phyloP scores from a whole-genome alignment of 345 rosid genomes.

The Stellera chamaejasme region DNA sequence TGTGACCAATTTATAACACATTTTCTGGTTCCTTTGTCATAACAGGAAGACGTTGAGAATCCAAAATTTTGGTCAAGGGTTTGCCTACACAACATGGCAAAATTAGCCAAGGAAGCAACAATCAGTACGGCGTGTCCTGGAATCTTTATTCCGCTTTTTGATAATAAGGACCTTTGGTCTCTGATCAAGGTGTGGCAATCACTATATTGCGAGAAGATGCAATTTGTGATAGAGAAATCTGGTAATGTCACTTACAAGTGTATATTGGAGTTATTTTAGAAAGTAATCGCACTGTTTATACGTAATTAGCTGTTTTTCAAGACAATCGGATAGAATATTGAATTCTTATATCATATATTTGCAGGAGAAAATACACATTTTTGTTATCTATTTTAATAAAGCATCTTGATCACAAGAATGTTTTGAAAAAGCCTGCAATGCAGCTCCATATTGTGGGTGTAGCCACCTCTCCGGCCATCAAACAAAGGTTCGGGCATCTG shows the following conservation, averaged over 20 bases:
- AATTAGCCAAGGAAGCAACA: constrained; percentile 66
- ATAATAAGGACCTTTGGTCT: constrained; percentile 53
- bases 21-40: neutral
- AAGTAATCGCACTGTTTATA: neutral
- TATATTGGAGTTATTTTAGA: constrained; percentile 7
- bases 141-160: constrained; percentile 63
- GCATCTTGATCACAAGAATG: constrained; percentile 72
- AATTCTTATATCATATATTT: constrained; percentile 7
- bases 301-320: neutral
- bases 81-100: constrained; percentile 53
- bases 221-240: constrained; percentile 49
- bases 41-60: constrained; percentile 43
- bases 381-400: constrained; percentile 55
- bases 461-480: constrained; percentile 49
- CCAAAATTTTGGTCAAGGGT: constrained; percentile 66
- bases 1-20: neutral
- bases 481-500: constrained; percentile 43
- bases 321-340: constrained; percentile 4
- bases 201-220: constrained; percentile 51
- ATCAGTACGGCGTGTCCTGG: constrained; percentile 62
- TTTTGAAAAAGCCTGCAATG: constrained; percentile 54
- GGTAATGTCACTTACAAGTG: constrained; percentile 24
- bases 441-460: constrained; percentile 52
- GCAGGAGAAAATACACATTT: constrained; percentile 62
- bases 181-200: constrained; percentile 49